Percentiles rank a stretch among this genome's conserved stretches.
Evolutionary conservation across 371 early-diverging fungal genomes (phyloP).

Genomic region (Mortierella sp.): DNA sequence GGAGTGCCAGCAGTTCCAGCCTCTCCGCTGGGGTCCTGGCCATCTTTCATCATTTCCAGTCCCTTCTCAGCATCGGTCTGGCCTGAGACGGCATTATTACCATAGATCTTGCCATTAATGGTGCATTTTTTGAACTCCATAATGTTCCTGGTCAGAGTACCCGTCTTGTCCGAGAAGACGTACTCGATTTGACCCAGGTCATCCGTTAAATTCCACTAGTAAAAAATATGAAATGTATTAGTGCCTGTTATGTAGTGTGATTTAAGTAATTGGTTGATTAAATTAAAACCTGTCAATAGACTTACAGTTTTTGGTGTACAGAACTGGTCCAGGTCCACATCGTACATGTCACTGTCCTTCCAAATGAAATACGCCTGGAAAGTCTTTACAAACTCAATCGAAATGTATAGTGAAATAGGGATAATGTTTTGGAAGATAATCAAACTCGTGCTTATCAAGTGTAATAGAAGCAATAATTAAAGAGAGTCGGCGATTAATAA

Average conservation of each 20-base stretch:
- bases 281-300: background rate
- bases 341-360: slow-evolving; percentile 88
- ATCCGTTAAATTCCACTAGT: slow-evolving; percentile 92
- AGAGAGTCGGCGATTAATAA: background rate
- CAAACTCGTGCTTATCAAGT: slow-evolving; percentile 71
- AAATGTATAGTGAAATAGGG: slow-evolving; percentile 97
- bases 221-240: slow-evolving; percentile 19
- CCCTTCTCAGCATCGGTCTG: slow-evolving; percentile 74
- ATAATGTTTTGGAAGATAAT: slow-evolving; percentile 97
- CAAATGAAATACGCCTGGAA: slow-evolving; percentile 90
- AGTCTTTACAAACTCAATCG: slow-evolving; percentile 89
- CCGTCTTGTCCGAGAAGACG: slow-evolving; percentile 98
- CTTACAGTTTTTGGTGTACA: slow-evolving; percentile 80
- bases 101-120: slow-evolving; percentile 87
- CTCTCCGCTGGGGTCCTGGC: slow-evolving; percentile 30
- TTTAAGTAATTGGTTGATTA: background rate
- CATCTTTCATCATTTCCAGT: slow-evolving; percentile 60
- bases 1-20: background rate
- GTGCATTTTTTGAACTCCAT: slow-evolving; percentile 91
- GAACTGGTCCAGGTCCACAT: slow-evolving; percentile 72
- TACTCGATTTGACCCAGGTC: slow-evolving; percentile 97
- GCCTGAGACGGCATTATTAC: slow-evolving; percentile 74
- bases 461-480: background rate
- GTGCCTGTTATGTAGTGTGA: background rate
- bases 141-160: slow-evolving; percentile 97